These are phyloP conservation scores for Gossypium arboreum DNA, from an alignment of 345 rosid species.

Conservation along the genomic window DNA sequence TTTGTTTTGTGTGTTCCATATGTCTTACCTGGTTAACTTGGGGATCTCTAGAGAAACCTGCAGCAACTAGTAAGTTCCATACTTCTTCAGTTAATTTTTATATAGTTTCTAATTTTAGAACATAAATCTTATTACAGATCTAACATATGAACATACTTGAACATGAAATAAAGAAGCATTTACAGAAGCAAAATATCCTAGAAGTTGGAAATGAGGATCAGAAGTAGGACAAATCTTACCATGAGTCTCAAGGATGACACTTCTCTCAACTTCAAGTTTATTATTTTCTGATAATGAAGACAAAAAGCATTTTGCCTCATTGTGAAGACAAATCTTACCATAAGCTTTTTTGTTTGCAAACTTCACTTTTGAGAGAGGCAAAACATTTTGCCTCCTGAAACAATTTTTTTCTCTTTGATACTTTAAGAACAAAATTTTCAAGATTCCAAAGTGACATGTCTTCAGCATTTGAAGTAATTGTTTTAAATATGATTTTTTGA, in stretches of 20 bases:
- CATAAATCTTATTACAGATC: slow-evolving; percentile 1
- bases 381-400: neutral
- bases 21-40: slow-evolving; percentile 35
- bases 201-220: slow-evolving; percentile 4
- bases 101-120: slow-evolving; percentile 1
- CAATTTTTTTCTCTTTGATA: neutral
- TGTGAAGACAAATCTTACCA: too few species aligned
- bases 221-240: neutral
- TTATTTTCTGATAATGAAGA: neutral
- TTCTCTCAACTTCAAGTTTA: neutral
- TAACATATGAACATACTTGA: neutral
- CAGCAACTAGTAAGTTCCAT: slow-evolving; percentile 77
- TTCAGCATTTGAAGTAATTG: neutral
- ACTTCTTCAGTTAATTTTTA: slow-evolving; percentile 11
- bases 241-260: neutral
- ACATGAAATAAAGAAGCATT: neutral
- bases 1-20: slow-evolving; percentile 27
- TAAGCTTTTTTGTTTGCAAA: neutral
- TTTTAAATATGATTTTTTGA: neutral
- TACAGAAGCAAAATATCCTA: neutral
- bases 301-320: neutral
- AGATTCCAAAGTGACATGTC: neutral
- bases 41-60: slow-evolving; percentile 86
- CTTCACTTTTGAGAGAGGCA: neutral
- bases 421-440: neutral